phyloP scores from a whole-genome alignment of 2,329 filamentous ascomycete species.

The Helicocarpus griseus region DNA sequence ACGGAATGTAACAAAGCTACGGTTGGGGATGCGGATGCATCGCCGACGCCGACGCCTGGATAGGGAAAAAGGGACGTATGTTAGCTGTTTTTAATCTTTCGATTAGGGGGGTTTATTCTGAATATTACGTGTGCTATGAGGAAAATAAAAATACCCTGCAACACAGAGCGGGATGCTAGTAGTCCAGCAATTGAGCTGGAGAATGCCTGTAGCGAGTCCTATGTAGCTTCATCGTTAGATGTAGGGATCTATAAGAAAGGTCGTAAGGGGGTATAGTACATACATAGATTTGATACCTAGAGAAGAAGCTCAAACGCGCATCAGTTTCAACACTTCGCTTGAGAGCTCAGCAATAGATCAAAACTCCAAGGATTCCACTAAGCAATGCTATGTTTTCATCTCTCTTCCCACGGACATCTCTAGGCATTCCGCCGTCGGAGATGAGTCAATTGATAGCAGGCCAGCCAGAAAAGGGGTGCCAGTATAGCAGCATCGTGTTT shows the following conservation, averaged over 20 bases:
- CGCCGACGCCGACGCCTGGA: slow-evolving; percentile 74
- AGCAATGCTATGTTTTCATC: too few species aligned
- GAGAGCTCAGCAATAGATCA: background rate
- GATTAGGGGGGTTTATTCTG: slow-evolving; percentile 4
- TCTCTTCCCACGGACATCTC: too few species aligned
- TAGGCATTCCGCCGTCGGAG: too few species aligned
- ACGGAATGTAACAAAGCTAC: slow-evolving; percentile 73
- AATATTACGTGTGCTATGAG: slow-evolving; percentile 1
- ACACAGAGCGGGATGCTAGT: slow-evolving; percentile 70
- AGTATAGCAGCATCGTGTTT: too few species aligned
- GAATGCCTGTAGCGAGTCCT: slow-evolving; percentile 35
- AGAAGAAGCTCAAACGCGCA: slow-evolving; percentile 1
- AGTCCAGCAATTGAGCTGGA: slow-evolving; percentile 41
- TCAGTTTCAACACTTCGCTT: background rate
- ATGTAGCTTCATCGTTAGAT: background rate
- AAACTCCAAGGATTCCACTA: too few species aligned
- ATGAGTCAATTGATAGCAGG: too few species aligned
- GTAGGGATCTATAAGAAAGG: background rate
- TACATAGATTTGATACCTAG: slow-evolving; percentile 61
- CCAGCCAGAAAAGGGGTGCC: too few species aligned
- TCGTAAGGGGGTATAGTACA: slow-evolving; percentile 23
- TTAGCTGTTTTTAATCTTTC: slow-evolving; percentile 9
- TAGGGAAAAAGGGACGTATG: background rate
- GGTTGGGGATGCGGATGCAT: slow-evolving; percentile 68
- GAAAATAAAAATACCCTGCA: slow-evolving; percentile 48